Evolutionary conservation across 2,329 filamentous ascomycete genomes (phyloP).

Genomic region (Cercospora sojina): DNA sequence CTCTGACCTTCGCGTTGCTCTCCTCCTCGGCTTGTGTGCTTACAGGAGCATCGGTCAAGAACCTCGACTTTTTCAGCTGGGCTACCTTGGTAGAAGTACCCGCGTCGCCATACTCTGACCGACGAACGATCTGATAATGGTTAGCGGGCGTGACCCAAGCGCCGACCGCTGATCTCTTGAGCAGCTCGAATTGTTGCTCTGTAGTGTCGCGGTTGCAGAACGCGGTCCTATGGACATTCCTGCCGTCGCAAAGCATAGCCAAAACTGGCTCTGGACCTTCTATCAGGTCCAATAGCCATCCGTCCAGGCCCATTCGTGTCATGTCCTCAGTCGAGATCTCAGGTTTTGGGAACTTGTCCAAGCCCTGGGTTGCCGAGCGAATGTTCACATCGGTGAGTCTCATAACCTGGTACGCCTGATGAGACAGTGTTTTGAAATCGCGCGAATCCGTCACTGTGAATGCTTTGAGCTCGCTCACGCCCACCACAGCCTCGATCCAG

Average conservation of each 20-base stretch:
- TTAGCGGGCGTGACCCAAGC: constrained; percentile 69
- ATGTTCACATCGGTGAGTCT: constrained; percentile 70
- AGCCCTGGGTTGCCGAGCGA: constrained; percentile 58
- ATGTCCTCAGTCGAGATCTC: constrained; percentile 59
- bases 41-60: constrained; percentile 76
- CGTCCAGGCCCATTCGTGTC: constrained; percentile 65
- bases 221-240: constrained; percentile 66
- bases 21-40: constrained; percentile 64
- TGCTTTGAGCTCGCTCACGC: constrained; percentile 53
- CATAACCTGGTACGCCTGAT: constrained; percentile 62
- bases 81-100: constrained; percentile 69
- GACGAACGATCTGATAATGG: constrained; percentile 64
- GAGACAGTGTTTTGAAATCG: constrained; percentile 72
- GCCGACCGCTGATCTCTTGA: constrained; percentile 57
- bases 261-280: constrained; percentile 79
- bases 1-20: constrained; percentile 55
- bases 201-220: constrained; percentile 63
- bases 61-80: constrained; percentile 59
- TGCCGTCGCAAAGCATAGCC: constrained; percentile 80
- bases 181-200: constrained; percentile 65
- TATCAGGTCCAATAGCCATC: constrained; percentile 75
- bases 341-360: constrained; percentile 54
- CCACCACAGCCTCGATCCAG: constrained; percentile 59
- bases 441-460: constrained; percentile 73
- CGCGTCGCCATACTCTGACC: constrained; percentile 75